These are phyloP conservation scores for Mycena citricolor DNA, from an alignment of 1,284 basidiomycete species.

Conservation along the genomic window DNA sequence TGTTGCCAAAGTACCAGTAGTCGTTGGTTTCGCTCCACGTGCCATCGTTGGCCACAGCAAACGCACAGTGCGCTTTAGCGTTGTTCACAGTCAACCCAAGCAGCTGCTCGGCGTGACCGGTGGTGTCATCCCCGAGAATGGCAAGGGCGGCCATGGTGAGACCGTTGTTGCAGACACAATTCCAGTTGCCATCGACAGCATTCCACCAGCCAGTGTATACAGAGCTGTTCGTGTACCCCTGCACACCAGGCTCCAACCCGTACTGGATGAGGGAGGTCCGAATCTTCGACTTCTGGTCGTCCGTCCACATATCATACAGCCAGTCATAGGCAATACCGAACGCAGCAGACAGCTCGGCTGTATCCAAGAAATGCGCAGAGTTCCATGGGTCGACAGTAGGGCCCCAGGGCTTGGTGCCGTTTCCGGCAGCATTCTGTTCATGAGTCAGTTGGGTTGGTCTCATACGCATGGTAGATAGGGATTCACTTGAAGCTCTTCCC, in stretches of 20 bases:
- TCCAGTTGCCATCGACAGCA: conserved; percentile 85
- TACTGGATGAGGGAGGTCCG: conserved; percentile 75
- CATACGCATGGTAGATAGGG: no score
- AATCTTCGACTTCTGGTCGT: conserved; percentile 72
- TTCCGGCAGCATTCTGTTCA: conserved; percentile 71
- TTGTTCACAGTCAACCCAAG: conserved; percentile 72
- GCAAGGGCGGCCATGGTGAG: conserved; percentile 89
- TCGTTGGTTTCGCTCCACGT: conserved; percentile 97
- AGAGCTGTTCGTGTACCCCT: conserved; percentile 46
- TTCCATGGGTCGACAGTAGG: conserved; percentile 66
- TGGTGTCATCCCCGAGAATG: conserved; percentile 85
- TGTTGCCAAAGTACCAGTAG: conserved; percentile 96
- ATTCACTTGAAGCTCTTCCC: conserved; percentile 76
- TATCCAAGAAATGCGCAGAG: conserved; percentile 89
- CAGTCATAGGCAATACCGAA: conserved; percentile 96
- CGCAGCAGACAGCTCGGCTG: conserved; percentile 85
- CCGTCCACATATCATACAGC: conserved; percentile 85
- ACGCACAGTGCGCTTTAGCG: conserved; percentile 79
- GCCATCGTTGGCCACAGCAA: conserved; percentile 69
- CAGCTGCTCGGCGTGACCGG: conserved; percentile 67
- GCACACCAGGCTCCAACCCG: conserved; percentile 69
- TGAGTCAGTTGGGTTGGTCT: no score
- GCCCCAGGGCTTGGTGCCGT: conserved; percentile 58
- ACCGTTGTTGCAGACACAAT: conserved; percentile 95
- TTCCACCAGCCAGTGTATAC: conserved; percentile 51